Evolutionary conservation across 1,139 yeast genomes (phyloP).

Genomic region (Taphrina communis): DNA sequence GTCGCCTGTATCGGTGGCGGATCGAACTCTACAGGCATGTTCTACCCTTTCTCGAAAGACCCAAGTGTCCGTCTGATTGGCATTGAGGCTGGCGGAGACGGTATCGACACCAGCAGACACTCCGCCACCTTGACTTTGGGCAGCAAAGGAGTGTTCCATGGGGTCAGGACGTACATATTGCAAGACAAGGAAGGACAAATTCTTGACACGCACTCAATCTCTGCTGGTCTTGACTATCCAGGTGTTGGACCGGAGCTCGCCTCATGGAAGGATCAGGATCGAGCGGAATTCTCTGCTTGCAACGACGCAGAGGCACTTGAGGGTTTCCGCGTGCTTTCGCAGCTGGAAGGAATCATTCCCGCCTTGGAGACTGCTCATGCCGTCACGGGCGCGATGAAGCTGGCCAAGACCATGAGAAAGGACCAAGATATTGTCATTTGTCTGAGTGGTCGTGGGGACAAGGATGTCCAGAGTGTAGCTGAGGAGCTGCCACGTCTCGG

Average conservation of each 20-base stretch:
- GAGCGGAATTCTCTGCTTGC: conserved; percentile 89
- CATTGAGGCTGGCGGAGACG: conserved; percentile 99
- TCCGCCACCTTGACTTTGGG: conserved; percentile 95
- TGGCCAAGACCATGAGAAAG: conserved; percentile 81
- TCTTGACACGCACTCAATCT: conserved; percentile 88
- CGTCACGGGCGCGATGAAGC: conserved; percentile 82
- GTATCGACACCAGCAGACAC: conserved; percentile 81
- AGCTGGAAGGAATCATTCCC: conserved; percentile 96
- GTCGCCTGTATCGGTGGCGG: conserved; percentile 99
- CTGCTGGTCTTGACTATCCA: conserved; percentile 98
- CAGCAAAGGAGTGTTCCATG: conserved; percentile 96
- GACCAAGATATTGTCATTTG: conserved; percentile 85
- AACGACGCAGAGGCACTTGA: conserved; percentile 90
- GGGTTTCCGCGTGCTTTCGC: conserved; percentile 87
- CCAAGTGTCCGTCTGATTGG: conserved; percentile 78
- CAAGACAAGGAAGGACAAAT: conserved; percentile 94
- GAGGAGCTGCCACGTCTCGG: conserved; percentile 89
- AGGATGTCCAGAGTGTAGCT: conserved; percentile 97
- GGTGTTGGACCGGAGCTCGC: conserved; percentile 99
- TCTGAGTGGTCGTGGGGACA: conserved; percentile 98
- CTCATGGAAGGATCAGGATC: conserved; percentile 89
- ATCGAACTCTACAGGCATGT: conserved; percentile 94
- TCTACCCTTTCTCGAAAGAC: conserved; percentile 89
- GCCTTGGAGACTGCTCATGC: conserved; percentile 98
- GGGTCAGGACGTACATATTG: conserved; percentile 90